Evolutionary conservation across 2,329 filamentous ascomycete genomes (phyloP).

Genomic region (Chaetomium globosum): DNA sequence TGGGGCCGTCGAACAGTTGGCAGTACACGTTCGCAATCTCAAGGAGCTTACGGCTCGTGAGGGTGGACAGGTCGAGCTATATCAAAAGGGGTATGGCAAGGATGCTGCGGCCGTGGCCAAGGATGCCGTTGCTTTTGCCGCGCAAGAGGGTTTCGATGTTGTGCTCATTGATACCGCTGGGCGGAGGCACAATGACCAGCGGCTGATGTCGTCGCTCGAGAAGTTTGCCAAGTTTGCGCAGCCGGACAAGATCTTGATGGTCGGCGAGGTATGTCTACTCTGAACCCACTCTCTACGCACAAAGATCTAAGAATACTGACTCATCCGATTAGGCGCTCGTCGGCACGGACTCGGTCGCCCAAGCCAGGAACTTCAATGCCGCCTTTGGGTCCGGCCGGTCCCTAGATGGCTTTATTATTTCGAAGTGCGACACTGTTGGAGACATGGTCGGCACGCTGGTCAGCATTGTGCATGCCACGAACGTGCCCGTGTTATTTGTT

Average conservation of each 20-base stretch:
- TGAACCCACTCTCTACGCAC: neutral
- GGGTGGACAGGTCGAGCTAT: slow-evolving; percentile 82
- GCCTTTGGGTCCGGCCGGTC: slow-evolving; percentile 80
- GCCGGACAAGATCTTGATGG: slow-evolving; percentile 99
- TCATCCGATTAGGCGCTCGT: slow-evolving; percentile 69
- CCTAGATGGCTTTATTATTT: slow-evolving; percentile 96
- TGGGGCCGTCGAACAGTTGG: slow-evolving; percentile 93
- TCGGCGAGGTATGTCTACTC: slow-evolving; percentile 57
- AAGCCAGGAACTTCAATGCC: slow-evolving; percentile 94
- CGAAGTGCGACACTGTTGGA: slow-evolving; percentile 98
- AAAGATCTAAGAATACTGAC: slow-evolving; percentile 23
- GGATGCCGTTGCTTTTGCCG: slow-evolving; percentile 83
- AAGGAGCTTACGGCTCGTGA: slow-evolving; percentile 85
- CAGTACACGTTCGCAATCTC: slow-evolving; percentile 91
- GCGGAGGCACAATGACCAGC: slow-evolving; percentile 89
- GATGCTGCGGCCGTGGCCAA: slow-evolving; percentile 94
- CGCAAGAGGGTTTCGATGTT: slow-evolving; percentile 78
- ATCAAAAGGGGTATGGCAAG: slow-evolving; percentile 96
- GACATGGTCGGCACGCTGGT: slow-evolving; percentile 97
- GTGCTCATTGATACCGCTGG: slow-evolving; percentile 97
- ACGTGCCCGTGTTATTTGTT: slow-evolving; percentile 92
- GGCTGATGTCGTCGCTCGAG: slow-evolving; percentile 93
- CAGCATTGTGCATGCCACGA: slow-evolving; percentile 95
- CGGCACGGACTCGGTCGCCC: slow-evolving; percentile 90
- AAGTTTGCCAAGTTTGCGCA: slow-evolving; percentile 96